These are phyloP conservation scores for Cylindrodendrum hubeiense DNA, from an alignment of 2,329 filamentous ascomycete species.

Conservation along the genomic window DNA sequence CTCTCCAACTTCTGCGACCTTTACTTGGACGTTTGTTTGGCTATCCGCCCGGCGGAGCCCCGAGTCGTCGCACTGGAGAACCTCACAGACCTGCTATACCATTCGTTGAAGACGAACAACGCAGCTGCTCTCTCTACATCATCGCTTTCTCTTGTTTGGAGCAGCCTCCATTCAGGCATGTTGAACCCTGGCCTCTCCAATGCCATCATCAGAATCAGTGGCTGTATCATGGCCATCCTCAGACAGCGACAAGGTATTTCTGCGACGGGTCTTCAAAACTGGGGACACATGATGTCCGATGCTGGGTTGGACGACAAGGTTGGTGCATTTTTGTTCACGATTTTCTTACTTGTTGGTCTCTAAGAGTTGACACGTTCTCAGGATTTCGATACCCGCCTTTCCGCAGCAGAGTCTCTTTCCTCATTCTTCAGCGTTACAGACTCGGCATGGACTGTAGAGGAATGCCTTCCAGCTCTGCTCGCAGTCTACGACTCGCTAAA, in stretches of 20 bases:
- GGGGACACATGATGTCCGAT: slow-evolving; percentile 64
- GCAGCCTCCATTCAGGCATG: slow-evolving; percentile 49
- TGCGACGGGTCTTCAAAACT: slow-evolving; percentile 48
- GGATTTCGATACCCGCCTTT: slow-evolving; percentile 75
- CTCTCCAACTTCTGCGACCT: slow-evolving; percentile 53
- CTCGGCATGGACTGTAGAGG: slow-evolving; percentile 40
- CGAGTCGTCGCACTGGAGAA: slow-evolving; percentile 61
- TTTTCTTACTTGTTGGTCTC: not conserved
- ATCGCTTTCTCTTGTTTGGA: slow-evolving; percentile 57
- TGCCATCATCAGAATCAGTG: slow-evolving; percentile 62
- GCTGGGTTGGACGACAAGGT: slow-evolving; percentile 64
- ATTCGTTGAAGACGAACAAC: slow-evolving; percentile 46
- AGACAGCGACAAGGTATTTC: slow-evolving; percentile 34
- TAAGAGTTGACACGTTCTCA: slow-evolving; percentile 45
- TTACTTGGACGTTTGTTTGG: slow-evolving; percentile 57
- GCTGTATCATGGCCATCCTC: slow-evolving; percentile 56
- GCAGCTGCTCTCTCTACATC: slow-evolving; percentile 48
- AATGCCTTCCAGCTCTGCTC: slow-evolving; percentile 69
- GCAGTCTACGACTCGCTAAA: slow-evolving; percentile 82
- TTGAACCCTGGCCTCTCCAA: slow-evolving; percentile 64
- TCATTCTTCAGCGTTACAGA: slow-evolving; percentile 58
- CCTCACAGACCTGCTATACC: slow-evolving; percentile 60
- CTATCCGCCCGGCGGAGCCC: slow-evolving; percentile 57
- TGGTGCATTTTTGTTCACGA: slow-evolving; percentile 27
- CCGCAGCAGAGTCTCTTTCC: slow-evolving; percentile 67